Base-by-base conservation (phyloP, 2,329 filamentous ascomycete genomes). In the Hypoxylon sp. region DNA sequence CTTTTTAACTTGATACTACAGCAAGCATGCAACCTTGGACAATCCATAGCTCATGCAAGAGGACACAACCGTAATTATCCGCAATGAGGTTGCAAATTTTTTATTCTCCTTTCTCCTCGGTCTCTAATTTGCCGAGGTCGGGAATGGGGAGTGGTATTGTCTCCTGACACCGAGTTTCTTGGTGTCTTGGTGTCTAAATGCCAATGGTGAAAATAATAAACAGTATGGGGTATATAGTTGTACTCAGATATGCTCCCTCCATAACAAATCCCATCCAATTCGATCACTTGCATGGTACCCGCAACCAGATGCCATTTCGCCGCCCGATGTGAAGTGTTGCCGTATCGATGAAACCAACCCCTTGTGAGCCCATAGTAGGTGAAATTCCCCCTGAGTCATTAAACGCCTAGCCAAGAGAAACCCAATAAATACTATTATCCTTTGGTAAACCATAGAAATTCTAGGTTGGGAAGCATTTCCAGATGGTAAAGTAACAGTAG, bases 331-430 rank as follows among this genome's bases (percentile, higher is more conserved):
- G 55, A 65, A 58, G 52, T 63, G 23, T 61, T 51, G 48, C 50
- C 60, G 61, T 65, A 41, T 56, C 47, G 52, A 67, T 69, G 63
- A 63, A 53, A 67, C 60, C 47, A 34, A 52, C 57, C 29, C 45
- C 29, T 60, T 41, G 25, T 34, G 43, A 67, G 48, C 63, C 63
- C 63, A 37, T 43, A 45, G 60, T 63, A 58, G 59, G 67, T 55
- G 52, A 47, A 59, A 46, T 8, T 58, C 45, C 60, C 59, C 59
- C 62, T 63, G 56, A 67, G 53, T 63, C 60, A 67, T 56, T 52
- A 61, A 69, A 69, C 67, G 67, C 67, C 67, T 54, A 63, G 53
- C 63, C 59, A 63, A 51, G 66, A 58, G 32, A 63, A 63, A 58
- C 25, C 52, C 34, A 63, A 66, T 60, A 55, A 54, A 66, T 16